Percentiles rank a stretch among this genome's conserved stretches.
phyloP scores from a whole-genome alignment of 2,329 filamentous ascomycete genomes.

The Ceratocystis smalleyi region DNA sequence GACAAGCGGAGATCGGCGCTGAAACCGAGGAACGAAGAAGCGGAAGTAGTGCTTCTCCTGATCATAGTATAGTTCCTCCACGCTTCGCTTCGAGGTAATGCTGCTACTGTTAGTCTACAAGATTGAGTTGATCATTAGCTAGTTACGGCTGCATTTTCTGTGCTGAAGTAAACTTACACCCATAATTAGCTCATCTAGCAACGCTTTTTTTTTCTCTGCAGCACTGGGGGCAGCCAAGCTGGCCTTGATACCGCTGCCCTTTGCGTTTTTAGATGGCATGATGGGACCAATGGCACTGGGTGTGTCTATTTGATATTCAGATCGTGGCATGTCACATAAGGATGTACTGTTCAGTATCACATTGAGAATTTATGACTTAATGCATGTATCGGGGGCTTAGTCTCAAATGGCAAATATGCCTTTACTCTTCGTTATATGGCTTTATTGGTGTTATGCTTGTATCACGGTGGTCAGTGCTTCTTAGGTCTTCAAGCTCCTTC shows the following conservation, averaged over 20 bases:
- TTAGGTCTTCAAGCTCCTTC: background rate
- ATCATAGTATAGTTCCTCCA: slow-evolving; percentile 74
- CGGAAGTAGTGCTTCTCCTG: slow-evolving; percentile 69
- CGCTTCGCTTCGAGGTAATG: slow-evolving; percentile 81
- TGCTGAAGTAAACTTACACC: slow-evolving; percentile 28
- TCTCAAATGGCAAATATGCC: background rate
- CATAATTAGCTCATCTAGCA: slow-evolving; percentile 39
- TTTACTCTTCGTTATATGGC: background rate
- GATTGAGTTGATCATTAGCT: slow-evolving; percentile 10
- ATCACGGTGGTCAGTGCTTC: background rate
- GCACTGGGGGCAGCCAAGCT: slow-evolving; percentile 5
- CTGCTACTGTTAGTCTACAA: slow-evolving; percentile 75
- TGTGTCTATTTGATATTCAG: background rate
- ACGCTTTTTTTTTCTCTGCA: slow-evolving; percentile 18
- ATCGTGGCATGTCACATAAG: background rate
- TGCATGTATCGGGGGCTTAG: slow-evolving; percentile 5
- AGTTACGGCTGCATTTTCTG: background rate
- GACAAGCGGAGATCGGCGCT: slow-evolving; percentile 71
- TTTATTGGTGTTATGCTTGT: background rate
- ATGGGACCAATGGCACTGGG: background rate
- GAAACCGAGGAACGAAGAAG: slow-evolving; percentile 72
- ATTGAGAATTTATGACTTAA: slow-evolving; percentile 4
- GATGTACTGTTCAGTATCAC: background rate
- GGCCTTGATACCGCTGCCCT: slow-evolving; percentile 5
- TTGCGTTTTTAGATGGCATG: background rate